Conservation (phyloP, 306 rosid species). For the Canavalia ensiformis region DNA sequence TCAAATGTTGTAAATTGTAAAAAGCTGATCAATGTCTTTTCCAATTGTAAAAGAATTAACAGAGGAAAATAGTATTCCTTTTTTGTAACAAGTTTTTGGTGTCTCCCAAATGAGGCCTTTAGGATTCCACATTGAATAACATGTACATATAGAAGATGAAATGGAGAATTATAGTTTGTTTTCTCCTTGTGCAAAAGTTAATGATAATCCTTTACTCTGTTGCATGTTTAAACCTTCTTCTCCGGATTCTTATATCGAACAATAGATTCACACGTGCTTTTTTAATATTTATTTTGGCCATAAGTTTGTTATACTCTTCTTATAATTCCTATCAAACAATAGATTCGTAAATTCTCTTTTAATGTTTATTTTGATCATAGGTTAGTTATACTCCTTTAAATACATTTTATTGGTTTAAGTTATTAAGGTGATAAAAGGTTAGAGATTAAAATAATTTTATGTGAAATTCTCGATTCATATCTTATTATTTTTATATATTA, state of each 20-base stretch:
- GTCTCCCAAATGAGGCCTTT: constrained; percentile 29
- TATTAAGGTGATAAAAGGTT: too few relatives aligned
- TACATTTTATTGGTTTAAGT: too few relatives aligned
- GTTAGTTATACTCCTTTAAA: background rate
- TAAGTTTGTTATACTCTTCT: background rate
- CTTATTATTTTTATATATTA: too few relatives aligned
- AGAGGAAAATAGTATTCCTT: constrained; percentile 38
- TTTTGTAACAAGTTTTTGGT: background rate
- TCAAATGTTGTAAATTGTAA: constrained; percentile 43
- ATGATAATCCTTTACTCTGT: background rate
- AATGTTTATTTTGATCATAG: background rate
- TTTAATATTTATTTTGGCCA: background rate
- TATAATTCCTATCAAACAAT: background rate
- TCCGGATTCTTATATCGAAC: background rate
- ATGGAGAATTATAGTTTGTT: background rate
- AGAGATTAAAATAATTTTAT: too few relatives aligned
- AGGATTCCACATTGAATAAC: background rate
- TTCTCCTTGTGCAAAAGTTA: background rate
- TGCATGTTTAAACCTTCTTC: background rate
- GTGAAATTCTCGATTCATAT: too few relatives aligned
- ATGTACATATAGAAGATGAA: background rate
- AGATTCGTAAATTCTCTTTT: background rate
- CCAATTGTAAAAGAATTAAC: constrained; percentile 50
- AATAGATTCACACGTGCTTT: background rate
- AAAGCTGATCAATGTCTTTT: constrained; percentile 34